Evolutionary conservation across 352 stramenopile genomes (phyloP).

Genomic region (Aphanomyces stellatus): DNA sequence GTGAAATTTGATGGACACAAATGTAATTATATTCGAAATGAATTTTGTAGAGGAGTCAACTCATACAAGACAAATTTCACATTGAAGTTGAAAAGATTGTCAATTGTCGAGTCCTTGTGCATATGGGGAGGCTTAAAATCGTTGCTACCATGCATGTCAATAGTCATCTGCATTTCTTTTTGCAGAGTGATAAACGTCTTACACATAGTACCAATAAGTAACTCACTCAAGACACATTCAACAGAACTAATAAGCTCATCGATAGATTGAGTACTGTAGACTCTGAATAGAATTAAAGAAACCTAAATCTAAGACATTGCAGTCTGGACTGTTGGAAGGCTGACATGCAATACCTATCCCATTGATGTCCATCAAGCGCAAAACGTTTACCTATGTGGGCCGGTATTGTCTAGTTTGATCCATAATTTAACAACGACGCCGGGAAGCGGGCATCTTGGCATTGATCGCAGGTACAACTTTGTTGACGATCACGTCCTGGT

Average conservation of each 20-base stretch:
- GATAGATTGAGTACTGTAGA: neutral
- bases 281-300: conserved; percentile 4
- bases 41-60: neutral
- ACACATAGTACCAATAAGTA: neutral
- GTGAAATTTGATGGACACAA: neutral
- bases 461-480: neutral
- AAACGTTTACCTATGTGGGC: neutral
- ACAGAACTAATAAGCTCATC: neutral
- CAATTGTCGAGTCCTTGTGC: neutral
- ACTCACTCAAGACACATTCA: neutral
- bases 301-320: neutral
- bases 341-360: neutral
- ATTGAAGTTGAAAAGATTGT: neutral
- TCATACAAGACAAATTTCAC: neutral
- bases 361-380: neutral
- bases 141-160: neutral
- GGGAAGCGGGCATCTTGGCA: neutral
- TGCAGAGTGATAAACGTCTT: conserved; percentile 16
- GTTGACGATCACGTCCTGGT: neutral
- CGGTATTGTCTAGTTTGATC: neutral
- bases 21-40: neutral
- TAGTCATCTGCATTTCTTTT: conserved; percentile 3
- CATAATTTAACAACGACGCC: neutral
- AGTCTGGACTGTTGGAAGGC: neutral
- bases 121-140: conserved; percentile 12